A percentile compares a stretch with the other conserved stretches of the same genome.
Conservation (phyloP, 2,329 filamentous ascomycete genomes). For the Cordyceps fumosorosea region DNA sequence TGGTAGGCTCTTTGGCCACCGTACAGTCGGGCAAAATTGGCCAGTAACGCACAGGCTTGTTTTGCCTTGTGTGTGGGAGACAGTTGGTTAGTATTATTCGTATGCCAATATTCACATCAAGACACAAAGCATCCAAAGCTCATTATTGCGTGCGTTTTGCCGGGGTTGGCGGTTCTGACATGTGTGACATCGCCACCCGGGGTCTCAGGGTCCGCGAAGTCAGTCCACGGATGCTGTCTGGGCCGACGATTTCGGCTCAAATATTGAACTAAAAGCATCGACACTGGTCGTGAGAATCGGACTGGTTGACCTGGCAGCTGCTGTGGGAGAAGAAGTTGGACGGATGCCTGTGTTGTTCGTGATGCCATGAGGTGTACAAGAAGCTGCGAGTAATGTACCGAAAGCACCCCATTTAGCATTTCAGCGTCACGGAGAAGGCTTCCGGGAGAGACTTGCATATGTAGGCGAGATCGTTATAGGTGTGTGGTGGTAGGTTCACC, state of each 20-base stretch:
- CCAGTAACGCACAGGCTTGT: not conserved
- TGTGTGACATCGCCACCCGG: not conserved
- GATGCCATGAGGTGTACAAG: not conserved
- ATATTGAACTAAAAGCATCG: not conserved
- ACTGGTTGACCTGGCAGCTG: not conserved
- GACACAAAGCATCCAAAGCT: too few species aligned
- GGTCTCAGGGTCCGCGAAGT: not conserved
- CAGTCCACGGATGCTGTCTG: not conserved
- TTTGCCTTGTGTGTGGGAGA: not conserved
- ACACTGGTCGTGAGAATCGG: not conserved
- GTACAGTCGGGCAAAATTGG: not conserved
- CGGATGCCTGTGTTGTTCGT: not conserved
- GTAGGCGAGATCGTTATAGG: not conserved
- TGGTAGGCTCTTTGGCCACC: not conserved
- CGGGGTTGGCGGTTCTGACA: not conserved
- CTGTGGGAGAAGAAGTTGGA: not conserved
- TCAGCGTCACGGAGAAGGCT: not conserved
- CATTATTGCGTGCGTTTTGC: not conserved
- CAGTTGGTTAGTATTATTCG: not conserved
- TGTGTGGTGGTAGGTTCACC: not conserved
- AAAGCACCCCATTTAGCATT: not conserved
- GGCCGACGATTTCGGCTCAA: not conserved
- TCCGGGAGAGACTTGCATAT: slow-evolving; percentile 2
- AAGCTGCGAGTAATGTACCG: not conserved
- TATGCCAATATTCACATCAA: not conserved